Base-by-base conservation (phyloP, 306 rosid species). In the Sechiopsis laciniata region DNA sequence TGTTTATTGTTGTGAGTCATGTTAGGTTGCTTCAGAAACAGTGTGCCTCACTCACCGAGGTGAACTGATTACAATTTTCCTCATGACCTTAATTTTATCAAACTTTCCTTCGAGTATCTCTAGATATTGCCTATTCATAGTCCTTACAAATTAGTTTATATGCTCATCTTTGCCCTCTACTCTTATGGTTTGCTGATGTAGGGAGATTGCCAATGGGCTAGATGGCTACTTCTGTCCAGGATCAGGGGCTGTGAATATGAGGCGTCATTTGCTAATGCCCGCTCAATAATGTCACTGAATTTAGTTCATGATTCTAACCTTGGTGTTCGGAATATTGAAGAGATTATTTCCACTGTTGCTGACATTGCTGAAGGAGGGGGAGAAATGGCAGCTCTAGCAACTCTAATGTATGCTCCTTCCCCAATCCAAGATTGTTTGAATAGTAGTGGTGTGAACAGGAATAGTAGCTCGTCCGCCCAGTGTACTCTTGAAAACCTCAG, bases 291-390 rank as follows among this genome's bases (percentile, higher is more conserved):
- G 83, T 87, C 91, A 51, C 88, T 50, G 55, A 84, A 78, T 82
- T 76, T 84, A 54, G 87, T 84, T 84, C 89, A 89, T 35, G 76
- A 81, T 72, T 83, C 82, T 54, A 84, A 86, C 78, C 94, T 90
- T 32, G 76, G 86, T 78, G 86, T 87, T 78, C 80, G 83, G 67
- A 91, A 83, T 81, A 69, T 81, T 79, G 90, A 93, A 82, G 98
- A 90, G 75, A 85, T 93, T 79, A 93, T 93, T 76, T 87, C 76
- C 74, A 88, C 97, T 16, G 98, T 93, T n/a, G 98, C 89, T 77
- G 97, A 93, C 83, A 93, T 93, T 73, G 97, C 98, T 19, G 98
- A 93, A 87, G 96, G 98, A 77, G 98, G 94, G 55, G 94, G 94
- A 37, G 98, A 93, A 88, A 78, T 93, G 90, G 94, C 96, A 66